Conservation (phyloP, 768 basidiomycete genomes). For the Krasilnikovozyma curviuscula region DNA sequence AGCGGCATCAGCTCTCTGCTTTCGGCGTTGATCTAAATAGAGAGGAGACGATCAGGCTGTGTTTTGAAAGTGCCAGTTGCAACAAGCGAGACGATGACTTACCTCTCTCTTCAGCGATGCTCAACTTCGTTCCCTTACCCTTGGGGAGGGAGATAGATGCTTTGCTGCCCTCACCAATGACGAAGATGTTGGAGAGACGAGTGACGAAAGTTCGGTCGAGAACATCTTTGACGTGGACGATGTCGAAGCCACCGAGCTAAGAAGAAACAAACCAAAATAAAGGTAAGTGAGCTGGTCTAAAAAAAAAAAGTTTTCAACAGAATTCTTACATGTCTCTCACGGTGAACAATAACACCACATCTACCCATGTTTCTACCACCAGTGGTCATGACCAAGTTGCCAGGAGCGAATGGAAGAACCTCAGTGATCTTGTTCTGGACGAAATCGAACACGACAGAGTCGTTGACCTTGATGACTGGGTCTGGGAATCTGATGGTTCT, state of each 20-base stretch:
- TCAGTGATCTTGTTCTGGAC: constrained; percentile 79
- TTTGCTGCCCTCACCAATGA: constrained; percentile 88
- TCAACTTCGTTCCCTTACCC: constrained; percentile 94
- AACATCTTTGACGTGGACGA: constrained; percentile 90
- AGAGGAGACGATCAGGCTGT: too few species aligned
- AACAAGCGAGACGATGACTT: too few species aligned
- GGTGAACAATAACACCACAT: constrained; percentile 84
- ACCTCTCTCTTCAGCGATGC: constrained; percentile 62
- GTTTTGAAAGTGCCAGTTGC: too few species aligned
- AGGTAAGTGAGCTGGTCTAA: not conserved
- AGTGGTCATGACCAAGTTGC: constrained; percentile 92
- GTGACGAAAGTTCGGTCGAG: constrained; percentile 93
- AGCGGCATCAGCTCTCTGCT: too few species aligned
- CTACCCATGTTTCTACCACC: constrained; percentile 99
- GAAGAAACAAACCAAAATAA: not conserved
- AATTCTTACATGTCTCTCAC: constrained; percentile 94
- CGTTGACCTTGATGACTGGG: constrained; percentile 83
- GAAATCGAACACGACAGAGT: constrained; percentile 92
- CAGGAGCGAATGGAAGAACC: constrained; percentile 88
- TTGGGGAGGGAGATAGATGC: constrained; percentile 92
- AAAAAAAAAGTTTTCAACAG: too few species aligned
- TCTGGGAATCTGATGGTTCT: constrained; percentile 99
- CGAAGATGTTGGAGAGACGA: constrained; percentile 91
- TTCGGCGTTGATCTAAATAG: too few species aligned
- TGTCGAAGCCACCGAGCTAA: constrained; percentile 82